Base-by-base conservation (phyloP, 176 grass and related monocot species). In the Zoysia japonica region DNA sequence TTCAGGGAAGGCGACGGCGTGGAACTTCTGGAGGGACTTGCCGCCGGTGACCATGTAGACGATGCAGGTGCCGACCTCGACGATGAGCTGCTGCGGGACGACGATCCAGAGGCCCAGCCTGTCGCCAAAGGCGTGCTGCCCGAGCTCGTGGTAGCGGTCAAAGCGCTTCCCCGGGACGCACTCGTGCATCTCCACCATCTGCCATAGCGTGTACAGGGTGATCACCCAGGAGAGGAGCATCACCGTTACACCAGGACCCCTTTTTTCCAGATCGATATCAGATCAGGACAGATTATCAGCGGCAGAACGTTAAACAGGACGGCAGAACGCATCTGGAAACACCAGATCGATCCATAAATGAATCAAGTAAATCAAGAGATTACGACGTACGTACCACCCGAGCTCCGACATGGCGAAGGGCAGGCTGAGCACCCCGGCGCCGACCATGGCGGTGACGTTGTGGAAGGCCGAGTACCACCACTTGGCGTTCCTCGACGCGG, bases 111-210 rank as follows among this genome's bases (percentile, higher is more conserved):
- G 81, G 5, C 92, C 89, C 0, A 94, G 84, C 51, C 64, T 82
- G 0, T 85, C 59, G 12, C 92, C 92, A 53, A 94, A 94, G 0
- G 92, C 92, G 51, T 94, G 62, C 53, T 94, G 92, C 2, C 92
- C 89, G 0, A 89, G 89, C 84, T 94, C 92, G 41, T 94, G 92
- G 77, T 91, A 94, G 4, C 92, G 63, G 56, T 94, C 92, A 55
- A 94, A 94, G 2, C 92, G 79, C 86, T 74, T 85, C 5, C 92
- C 92, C 0, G 82, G 86, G 0, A 94, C 86, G 78, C 87, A 85
- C 89, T 97, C 94, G 44, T 97, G 94, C 94, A 97, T 97, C 82
- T 97, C 91, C 63, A 93, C 94, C 94, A 97, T 97, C 79, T 97
- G 94, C 94, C 94, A 97, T 12, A 93, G 89, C 4, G 94, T 97